Conservation (phyloP, 345 rosid species). For the Hypericum perforatum region DNA sequence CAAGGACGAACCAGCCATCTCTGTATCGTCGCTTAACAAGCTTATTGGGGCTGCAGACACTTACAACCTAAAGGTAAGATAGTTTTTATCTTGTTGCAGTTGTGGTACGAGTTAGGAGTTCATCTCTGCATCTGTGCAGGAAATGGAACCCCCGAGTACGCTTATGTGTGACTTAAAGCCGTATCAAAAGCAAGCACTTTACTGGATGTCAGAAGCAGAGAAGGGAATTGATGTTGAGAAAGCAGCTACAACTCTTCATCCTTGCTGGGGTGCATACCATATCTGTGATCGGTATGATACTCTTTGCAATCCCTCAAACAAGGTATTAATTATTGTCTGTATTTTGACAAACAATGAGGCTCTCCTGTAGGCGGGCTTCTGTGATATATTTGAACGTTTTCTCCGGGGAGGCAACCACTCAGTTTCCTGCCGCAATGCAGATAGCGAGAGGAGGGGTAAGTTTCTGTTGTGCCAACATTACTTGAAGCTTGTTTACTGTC, state of each 20-base stretch:
- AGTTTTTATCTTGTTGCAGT: neutral
- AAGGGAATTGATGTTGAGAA: conserved; percentile 43
- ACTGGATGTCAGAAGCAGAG: conserved; percentile 61
- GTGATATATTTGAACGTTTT: conserved; percentile 50
- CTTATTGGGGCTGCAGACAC: conserved; percentile 48
- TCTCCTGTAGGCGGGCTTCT: conserved; percentile 46
- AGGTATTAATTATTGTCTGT: neutral
- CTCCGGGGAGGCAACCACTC: conserved; percentile 61
- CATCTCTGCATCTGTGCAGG: conserved; percentile 20
- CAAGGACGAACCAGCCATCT: conserved; percentile 42
- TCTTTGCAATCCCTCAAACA: too few relatives aligned
- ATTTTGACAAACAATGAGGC: neutral
- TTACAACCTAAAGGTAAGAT: conserved; percentile 37
- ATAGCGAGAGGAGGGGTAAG: conserved; percentile 69
- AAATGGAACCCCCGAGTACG: conserved; percentile 55
- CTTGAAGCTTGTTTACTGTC: neutral
- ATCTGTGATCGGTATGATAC: conserved; percentile 49
- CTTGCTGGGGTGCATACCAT: conserved; percentile 58
- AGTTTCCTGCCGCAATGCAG: conserved; percentile 52
- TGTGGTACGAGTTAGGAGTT: neutral
- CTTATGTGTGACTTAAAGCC: conserved; percentile 45
- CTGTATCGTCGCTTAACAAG: conserved; percentile 41
- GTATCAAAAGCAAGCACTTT: conserved; percentile 63
- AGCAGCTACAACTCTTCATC: conserved; percentile 52
- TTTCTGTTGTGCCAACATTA: conserved; percentile 10